Evolutionary conservation across 768 basidiomycete species (phyloP), one percentile per base, ranked within the genome.

Genomic region (Tulasnella sp.): DNA sequence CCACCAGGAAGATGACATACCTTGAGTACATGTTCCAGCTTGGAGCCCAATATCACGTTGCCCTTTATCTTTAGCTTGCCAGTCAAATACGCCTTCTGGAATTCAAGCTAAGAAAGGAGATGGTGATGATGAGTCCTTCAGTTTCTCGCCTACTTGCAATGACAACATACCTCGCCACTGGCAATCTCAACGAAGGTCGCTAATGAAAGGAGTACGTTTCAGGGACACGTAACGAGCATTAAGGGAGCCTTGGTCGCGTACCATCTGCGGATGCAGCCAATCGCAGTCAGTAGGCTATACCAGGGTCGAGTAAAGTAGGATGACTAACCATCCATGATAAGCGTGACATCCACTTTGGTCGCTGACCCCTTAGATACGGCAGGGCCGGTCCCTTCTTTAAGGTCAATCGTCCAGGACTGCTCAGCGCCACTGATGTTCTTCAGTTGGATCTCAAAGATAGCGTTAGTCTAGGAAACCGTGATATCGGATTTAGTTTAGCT

Each of bases 51-150:
- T 88, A 94, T 92, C 72, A 93, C 83, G 73, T 92, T 93, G 58
- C 90, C 91, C 70, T 80, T 86, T 15, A 87, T 86, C 66, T 94
- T 95, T 51, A 96, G 80, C 68, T 88, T 88, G 27, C 93, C 93
- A 5, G 87, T 88, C 88, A 97, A 89, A 75, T 92, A 96, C 21
- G 92, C 92, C 69, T 92, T 93, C 73, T 96, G 93, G 21, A 88
- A 92, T 66, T 88, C 90, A 45, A 86, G 75, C 85, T 90, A 8
- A 17, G 45, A 8, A 7, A 30, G 19, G 21, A 10, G 44, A 27
- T 17, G 2, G n/a, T 19, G 24, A 1, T 17, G 17, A 24, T 15
- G 32, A 60, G 13, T 17, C 4, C 21, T 15, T 60, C 24, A 11
- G 23, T 13, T 21, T 19, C 2, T 10, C 59, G 8, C 30, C 11